These are phyloP conservation scores for Cyberlindnera saturnus DNA, from an alignment of 805 yeast genomes.

Conservation along the genomic window DNA sequence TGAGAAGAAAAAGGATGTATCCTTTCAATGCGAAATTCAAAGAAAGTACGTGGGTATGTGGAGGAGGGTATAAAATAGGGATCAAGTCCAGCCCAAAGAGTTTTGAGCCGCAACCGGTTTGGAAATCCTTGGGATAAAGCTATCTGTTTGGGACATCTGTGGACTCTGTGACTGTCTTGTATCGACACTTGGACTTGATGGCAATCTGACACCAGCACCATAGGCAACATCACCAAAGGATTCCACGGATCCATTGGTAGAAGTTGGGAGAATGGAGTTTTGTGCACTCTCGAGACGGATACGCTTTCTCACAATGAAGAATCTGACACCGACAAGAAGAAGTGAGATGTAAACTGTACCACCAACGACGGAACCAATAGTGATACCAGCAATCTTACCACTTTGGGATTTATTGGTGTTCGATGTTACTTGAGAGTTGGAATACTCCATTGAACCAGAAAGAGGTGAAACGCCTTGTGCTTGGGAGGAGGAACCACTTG, in stretches of 20 bases:
- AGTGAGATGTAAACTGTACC: constrained; percentile 57
- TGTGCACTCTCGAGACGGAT: constrained; percentile 12
- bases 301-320: constrained; percentile 31
- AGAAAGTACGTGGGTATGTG: background rate
- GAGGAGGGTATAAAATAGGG: background rate
- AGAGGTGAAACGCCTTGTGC: constrained; percentile 11
- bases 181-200: constrained; percentile 1
- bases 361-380: constrained; percentile 80
- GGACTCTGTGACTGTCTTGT: background rate
- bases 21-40: background rate
- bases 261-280: constrained; percentile 11
- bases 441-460: constrained; percentile 27
- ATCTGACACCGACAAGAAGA: constrained; percentile 49
- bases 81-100: constrained; percentile 64
- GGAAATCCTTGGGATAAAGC: constrained; percentile 44
- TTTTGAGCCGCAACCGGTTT: constrained; percentile 66
- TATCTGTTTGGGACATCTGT: constrained; percentile 23
- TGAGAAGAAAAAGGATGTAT: too few relatives aligned
- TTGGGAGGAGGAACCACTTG: constrained; percentile 4
- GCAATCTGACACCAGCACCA: constrained; percentile 20
- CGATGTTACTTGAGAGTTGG: constrained; percentile 16
- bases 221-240: constrained; percentile 13
- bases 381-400: constrained; percentile 63
- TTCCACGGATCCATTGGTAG: constrained; percentile 12
- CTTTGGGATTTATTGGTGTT: constrained; percentile 12